Conservation (phyloP, 225 moss, liverwort and hornwort genomes). For the Bryoerythrophyllum caledonicum region DNA sequence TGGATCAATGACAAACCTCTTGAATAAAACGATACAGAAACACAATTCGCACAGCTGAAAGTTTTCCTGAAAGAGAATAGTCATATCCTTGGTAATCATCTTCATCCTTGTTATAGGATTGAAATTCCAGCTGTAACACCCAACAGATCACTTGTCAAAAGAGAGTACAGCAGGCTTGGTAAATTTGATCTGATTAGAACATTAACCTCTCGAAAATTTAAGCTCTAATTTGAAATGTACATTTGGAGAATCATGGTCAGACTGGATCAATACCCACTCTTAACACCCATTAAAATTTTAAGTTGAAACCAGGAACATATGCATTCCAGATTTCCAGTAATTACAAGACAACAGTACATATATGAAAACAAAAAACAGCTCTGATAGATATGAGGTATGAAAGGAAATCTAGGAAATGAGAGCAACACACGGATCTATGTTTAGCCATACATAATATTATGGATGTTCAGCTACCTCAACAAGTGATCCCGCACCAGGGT, state of each 20-base stretch:
- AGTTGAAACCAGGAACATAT: neutral
- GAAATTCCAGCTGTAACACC: conserved; percentile 74
- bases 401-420: conserved; percentile 2
- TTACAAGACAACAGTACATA: neutral
- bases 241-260: conserved; percentile 5
- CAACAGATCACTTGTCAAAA: conserved; percentile 26
- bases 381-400: neutral
- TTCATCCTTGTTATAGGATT: conserved; percentile 94
- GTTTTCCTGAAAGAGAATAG: conserved; percentile 85
- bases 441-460: conserved; percentile 2
- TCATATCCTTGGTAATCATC: conserved; percentile 93
- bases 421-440: neutral
- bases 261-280: conserved; percentile 11
- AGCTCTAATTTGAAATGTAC: neutral
- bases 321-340: neutral
- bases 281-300: neutral
- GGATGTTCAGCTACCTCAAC: conserved; percentile 70
- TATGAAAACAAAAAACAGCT: neutral
- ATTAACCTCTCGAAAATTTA: neutral
- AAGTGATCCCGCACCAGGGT: conserved; percentile 92
- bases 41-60: conserved; percentile 96
- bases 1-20: conserved; percentile 61
- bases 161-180: neutral
- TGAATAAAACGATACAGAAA: conserved; percentile 97
- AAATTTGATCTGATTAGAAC: neutral